Evolutionary conservation across 1,284 basidiomycete genomes (phyloP), one percentile per base, ranked within the genome.

Genomic region (Rhizoctonia solani): DNA sequence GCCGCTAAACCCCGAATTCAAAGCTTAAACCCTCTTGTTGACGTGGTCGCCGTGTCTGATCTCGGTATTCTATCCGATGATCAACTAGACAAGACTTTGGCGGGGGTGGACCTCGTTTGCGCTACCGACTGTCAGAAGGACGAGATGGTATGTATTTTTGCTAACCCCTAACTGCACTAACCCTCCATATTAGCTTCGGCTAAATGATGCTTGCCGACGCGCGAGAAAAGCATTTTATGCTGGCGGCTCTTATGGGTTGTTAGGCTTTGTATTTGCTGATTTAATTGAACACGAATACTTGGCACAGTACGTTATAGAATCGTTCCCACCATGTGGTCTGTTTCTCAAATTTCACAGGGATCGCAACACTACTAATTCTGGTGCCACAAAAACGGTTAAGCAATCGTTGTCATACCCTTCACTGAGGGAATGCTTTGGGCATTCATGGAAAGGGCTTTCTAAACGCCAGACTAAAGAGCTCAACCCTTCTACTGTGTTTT

Each of bases 221-320:
- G 81, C 85, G 59, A 79, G 81, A 32, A 92, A 88, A 70, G 88
- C 90, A 14, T 91, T 98, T 76, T 98, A 97, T 74, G 86, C 88
- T 19, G 92, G 94, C 0, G 90, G 90, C 8, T 88, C 90, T 11
- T 95, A 93, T 76, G 96, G 96, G n/a, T 81, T 96, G 69, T 81
- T 89, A 54, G 97, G 96, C 4, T 99, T 92, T 77, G 92, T 96
- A 73, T 98, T 98, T 76, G 92, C 92, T 69, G 95, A 99, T 76
- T 82, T 99, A 53, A 82, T 95, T 67, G 81, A 84, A 47, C 93
- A 96, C 75, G 87, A 93, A 71, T 95, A 90, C 76, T 85, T 97
- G 70, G 81, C 86, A 67, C 85, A 86, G 94, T 93, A 79, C 81
- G 88, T 79, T 61, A 23, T 39, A 65, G 5, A 34, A 25, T 50